phyloP scores from a whole-genome alignment of 306 rosid genomes.

The Lathyrus sativus region DNA sequence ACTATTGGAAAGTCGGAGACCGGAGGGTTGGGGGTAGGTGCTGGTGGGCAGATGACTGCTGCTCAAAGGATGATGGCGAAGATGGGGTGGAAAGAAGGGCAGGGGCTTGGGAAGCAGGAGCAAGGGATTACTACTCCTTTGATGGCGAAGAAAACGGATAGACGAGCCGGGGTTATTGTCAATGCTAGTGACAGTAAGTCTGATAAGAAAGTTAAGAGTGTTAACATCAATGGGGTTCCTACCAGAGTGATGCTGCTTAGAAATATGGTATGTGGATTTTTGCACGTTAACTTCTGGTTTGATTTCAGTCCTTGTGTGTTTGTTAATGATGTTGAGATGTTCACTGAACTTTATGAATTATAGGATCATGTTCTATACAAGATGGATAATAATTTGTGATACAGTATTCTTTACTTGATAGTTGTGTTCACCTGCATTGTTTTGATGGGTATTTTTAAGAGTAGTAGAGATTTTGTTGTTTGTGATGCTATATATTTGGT shows the following conservation, averaged over 20 bases:
- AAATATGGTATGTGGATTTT: constrained; percentile 76
- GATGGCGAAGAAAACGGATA: constrained; percentile 95
- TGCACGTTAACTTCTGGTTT: constrained; percentile 5
- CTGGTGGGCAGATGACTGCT: constrained; percentile 99
- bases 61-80: constrained; percentile 99
- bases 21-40: constrained; percentile 86
- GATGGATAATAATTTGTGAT: background rate
- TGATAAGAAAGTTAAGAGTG: constrained; percentile 86
- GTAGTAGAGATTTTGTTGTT: background rate
- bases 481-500: constrained; percentile 8
- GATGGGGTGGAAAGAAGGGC: constrained; percentile 99
- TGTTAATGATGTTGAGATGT: background rate
- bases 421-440: constrained; percentile 1
- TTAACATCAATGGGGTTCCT: constrained; percentile 71
- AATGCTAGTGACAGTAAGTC: constrained; percentile 77
- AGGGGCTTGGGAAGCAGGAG: constrained; percentile 95
- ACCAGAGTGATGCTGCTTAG: constrained; percentile 84
- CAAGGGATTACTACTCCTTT: constrained; percentile 97
- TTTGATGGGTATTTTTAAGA: background rate
- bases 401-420: background rate
- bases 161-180: constrained; percentile 94
- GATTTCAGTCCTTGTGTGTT: background rate
- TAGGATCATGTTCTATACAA: constrained; percentile 3
- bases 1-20: constrained; percentile 90
- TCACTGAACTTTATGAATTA: constrained; percentile 14